A percentile compares a stretch with the other conserved stretches of the same genome.
phyloP scores from a whole-genome alignment of 495 filamentous ascomycete genomes.

The Aspergillus affinis region DNA sequence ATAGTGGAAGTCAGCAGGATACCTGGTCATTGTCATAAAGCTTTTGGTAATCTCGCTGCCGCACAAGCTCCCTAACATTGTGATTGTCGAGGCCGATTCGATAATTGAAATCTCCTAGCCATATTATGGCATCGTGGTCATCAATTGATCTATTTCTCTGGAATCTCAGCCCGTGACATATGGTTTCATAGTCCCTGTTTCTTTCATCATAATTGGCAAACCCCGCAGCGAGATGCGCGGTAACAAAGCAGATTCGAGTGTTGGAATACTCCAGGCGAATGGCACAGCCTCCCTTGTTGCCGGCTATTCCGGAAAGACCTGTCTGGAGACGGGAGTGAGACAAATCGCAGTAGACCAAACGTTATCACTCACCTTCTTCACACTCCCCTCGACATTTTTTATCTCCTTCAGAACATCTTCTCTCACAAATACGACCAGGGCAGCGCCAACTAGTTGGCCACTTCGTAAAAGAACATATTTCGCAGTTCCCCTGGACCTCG shows the following conservation, averaged over 20 bases:
- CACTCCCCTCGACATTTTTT: constrained; percentile 92
- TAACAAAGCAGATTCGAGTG: constrained; percentile 92
- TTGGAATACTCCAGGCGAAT: constrained; percentile 95
- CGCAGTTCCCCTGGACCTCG: constrained; percentile 58
- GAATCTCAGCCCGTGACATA: constrained; percentile 82
- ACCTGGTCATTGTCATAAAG: constrained; percentile 94
- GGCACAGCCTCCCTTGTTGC: constrained; percentile 97
- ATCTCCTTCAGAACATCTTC: constrained; percentile 72
- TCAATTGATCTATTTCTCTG: constrained; percentile 87
- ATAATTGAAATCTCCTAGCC: constrained; percentile 99
- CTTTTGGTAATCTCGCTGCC: constrained; percentile 66
- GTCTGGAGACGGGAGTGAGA: constrained; percentile 52
- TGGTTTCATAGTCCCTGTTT: constrained; percentile 89
- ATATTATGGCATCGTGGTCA: constrained; percentile 92
- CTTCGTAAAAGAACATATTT: constrained; percentile 88
- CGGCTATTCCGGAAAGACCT: constrained; percentile 93
- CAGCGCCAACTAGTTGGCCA: constrained; percentile 93
- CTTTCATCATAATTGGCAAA: constrained; percentile 97
- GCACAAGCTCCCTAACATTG: constrained; percentile 70
- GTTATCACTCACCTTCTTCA: constrained; percentile 69
- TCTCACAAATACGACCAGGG: constrained; percentile 86
- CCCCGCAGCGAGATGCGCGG: constrained; percentile 93
- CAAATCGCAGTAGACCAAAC: not conserved
- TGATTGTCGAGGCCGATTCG: constrained; percentile 85
- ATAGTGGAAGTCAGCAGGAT: constrained; percentile 12